phyloP scores from a whole-genome alignment of 2,329 filamentous ascomycete genomes.

The Aspergillus pseudoterreus region DNA sequence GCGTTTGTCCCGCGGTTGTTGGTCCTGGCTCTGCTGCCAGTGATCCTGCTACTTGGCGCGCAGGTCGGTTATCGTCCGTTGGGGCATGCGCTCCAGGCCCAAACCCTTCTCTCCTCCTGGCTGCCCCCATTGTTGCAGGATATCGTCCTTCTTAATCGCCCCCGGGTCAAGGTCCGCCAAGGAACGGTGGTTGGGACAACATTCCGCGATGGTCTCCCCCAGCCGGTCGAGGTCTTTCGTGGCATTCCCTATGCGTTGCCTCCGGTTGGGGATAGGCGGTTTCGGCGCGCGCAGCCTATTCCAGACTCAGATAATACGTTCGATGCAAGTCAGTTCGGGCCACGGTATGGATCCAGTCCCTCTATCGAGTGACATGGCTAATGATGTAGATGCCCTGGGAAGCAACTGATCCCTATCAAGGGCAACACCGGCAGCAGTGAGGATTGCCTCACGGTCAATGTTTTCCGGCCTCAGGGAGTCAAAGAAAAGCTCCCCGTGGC shows the following conservation, averaged over 20 bases:
- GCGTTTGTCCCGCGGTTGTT: background rate
- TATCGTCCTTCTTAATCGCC: constrained; percentile 1
- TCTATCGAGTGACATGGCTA: background rate
- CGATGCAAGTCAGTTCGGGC: constrained; percentile 36
- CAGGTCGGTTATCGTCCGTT: background rate
- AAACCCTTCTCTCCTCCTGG: background rate
- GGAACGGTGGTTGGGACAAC: constrained; percentile 28
- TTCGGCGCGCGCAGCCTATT: constrained; percentile 36
- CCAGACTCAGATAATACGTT: constrained; percentile 21
- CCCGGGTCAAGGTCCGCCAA: constrained; percentile 19
- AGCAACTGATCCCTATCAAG: constrained; percentile 48
- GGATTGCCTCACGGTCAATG: constrained; percentile 41
- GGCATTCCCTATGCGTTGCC: constrained; percentile 50
- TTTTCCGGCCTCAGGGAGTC: constrained; percentile 32
- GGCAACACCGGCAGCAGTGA: constrained; percentile 50
- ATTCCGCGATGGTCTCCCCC: constrained; percentile 19
- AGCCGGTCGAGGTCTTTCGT: constrained; percentile 40
- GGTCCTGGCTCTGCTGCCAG: background rate
- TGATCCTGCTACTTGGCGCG: background rate
- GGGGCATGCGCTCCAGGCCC: background rate
- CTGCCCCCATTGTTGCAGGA: background rate
- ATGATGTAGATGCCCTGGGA: constrained; percentile 19
- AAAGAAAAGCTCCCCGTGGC: constrained; percentile 34
- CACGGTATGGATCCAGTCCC: background rate
- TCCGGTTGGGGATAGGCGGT: constrained; percentile 46